These are phyloP conservation scores for Sporothrix protearum DNA, from an alignment of 2,329 filamentous ascomycete genomes.

Conservation along the genomic window DNA sequence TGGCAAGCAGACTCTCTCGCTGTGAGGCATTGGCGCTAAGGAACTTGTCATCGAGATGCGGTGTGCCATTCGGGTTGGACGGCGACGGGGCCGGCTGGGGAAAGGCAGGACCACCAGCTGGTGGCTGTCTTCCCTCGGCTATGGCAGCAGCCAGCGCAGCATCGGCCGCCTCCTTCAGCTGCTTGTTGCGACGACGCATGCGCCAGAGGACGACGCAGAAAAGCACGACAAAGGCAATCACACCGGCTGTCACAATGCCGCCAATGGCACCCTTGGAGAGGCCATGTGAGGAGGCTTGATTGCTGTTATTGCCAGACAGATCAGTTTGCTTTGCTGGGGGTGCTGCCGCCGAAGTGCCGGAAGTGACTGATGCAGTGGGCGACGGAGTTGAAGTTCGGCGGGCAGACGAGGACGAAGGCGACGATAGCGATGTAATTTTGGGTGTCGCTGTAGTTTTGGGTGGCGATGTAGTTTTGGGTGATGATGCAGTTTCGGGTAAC, in stretches of 20 bases:
- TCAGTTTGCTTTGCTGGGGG: background rate
- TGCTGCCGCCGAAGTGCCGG: background rate
- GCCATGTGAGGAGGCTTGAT: conserved; percentile 5
- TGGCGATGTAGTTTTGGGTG: background rate
- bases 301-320: background rate
- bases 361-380: conserved; percentile 5
- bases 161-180: background rate
- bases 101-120: background rate
- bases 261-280: conserved; percentile 36
- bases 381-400: background rate
- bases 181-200: background rate
- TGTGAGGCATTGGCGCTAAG: background rate
- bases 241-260: conserved; percentile 36
- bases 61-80: background rate
- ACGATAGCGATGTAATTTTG: conserved; percentile 25
- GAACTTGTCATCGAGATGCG: background rate
- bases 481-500: background rate
- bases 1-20: background rate
- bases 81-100: background rate
- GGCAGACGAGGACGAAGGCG: background rate
- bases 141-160: background rate
- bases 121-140: background rate
- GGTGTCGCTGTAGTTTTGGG: conserved; percentile 16
- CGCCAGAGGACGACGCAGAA: conserved; percentile 27
- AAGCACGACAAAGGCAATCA: conserved; percentile 32